phyloP scores from a whole-genome alignment of 2,329 filamentous ascomycete genomes.

The Rasamsonia emersonii region DNA sequence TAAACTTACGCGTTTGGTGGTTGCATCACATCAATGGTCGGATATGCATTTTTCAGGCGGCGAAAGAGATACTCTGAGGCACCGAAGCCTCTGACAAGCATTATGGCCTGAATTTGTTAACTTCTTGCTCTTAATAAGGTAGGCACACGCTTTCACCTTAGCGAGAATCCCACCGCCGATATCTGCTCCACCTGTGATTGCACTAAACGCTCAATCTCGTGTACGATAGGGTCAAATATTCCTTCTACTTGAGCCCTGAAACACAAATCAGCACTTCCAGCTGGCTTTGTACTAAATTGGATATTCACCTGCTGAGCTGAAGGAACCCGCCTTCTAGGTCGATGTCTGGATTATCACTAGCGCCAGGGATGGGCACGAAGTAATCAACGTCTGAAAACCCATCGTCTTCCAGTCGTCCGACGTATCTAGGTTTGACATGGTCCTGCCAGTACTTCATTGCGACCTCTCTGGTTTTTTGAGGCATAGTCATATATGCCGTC shows the following conservation, averaged over 20 bases:
- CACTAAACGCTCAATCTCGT: conserved; percentile 18
- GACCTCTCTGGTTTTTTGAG: conserved; percentile 15
- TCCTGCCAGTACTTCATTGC: conserved; percentile 23
- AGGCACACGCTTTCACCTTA: too few species aligned
- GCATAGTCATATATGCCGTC: conserved; percentile 18
- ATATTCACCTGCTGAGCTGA: conserved; percentile 11
- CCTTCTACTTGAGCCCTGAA: conserved; percentile 13
- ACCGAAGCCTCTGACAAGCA: conserved; percentile 34
- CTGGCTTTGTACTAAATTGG: background rate
- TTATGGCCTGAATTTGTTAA: too few species aligned
- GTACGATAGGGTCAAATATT: conserved; percentile 22
- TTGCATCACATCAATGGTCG: conserved; percentile 24
- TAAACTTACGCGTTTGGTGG: conserved; percentile 18
- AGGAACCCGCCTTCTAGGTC: conserved; percentile 14
- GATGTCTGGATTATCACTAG: conserved; percentile 14
- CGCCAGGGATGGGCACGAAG: conserved; percentile 16
- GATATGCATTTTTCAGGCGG: conserved; percentile 16
- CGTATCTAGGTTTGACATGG: conserved; percentile 18
- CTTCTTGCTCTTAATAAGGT: too few species aligned
- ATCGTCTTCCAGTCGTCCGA: conserved; percentile 14
- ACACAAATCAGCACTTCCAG: background rate
- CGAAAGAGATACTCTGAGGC: conserved; percentile 27
- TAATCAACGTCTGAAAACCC: conserved; percentile 16
- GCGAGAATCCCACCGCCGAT: background rate
- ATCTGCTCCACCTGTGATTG: conserved; percentile 13